Base-by-base conservation (phyloP, 345 rosid genomes). In the Euphorbia peplus region DNA sequence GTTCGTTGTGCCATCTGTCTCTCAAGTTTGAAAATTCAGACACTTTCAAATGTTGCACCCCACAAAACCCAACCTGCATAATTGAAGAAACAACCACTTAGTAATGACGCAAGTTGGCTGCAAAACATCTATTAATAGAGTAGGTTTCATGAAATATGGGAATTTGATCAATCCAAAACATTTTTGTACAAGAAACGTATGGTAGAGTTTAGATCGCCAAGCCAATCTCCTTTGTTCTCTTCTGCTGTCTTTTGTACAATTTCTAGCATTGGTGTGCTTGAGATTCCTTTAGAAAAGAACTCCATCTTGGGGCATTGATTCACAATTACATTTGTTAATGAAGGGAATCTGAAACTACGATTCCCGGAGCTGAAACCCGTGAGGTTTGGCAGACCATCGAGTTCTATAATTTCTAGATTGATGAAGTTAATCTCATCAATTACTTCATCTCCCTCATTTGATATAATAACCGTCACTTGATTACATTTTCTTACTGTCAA, bases 401-500 rank as follows among this genome's bases (percentile, higher is more conserved):
- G 47, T 2, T 42, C 4, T 14, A 42, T 2, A 5, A 1, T 12
- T 1, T 42, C 4, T 42, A 42, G 12, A 7, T 42, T 6, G 8
- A 12, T 2, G 14, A 42, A 12, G 47, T 11, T 42, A 42, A 42
- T 42, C 12, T 42, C 47, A 42, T 6, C 14, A 11, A 6, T 42
- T 1, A 28, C 26, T 37, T n/a, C n/a, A n/a, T n/a, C n/a, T n/a
- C n/a, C n/a, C n/a, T n/a, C n/a, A n/a, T n/a, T n/a, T n/a, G n/a
- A n/a, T 21, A 74, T 8, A 13, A 78, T 16, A 51, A 61, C 67
- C 56, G 46, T 66, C n/a, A 75, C 6, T 21, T 3, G 16, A 18
- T 48, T 3, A n/a, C 82, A 75, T 1, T 69, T 32, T 4, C 2
- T 22, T 60, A 79, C 46, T 0, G 0, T 19, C 80, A 75, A 24